Conservation (phyloP, 352 stramenopile species). For the Elongisporangium undulatum region DNA sequence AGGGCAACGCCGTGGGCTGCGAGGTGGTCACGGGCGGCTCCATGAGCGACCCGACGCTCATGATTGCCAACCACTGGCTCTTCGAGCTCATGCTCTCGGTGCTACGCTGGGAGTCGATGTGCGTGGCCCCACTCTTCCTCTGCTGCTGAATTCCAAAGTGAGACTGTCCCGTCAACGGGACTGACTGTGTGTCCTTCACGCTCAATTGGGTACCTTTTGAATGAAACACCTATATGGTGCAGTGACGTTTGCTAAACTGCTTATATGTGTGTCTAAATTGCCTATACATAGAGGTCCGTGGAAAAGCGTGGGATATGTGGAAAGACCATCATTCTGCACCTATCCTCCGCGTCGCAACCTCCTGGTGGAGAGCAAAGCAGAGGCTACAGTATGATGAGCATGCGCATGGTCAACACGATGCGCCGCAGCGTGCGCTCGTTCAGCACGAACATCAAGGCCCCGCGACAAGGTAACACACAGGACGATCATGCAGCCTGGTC, state of each 20-base stretch:
- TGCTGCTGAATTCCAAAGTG: neutral
- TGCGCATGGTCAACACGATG: neutral
- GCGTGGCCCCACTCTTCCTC: slow-evolving; percentile 43
- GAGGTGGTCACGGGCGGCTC: slow-evolving; percentile 53
- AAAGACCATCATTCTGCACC: neutral
- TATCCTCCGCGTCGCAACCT: neutral
- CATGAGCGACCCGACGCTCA: slow-evolving; percentile 40
- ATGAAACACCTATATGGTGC: neutral
- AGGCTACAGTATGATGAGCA: neutral
- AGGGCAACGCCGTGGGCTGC: slow-evolving; percentile 28
- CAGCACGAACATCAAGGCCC: neutral
- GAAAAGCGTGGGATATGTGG: neutral
- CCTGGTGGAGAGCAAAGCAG: neutral
- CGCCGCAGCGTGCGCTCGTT: neutral
- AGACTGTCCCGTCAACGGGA: too few species aligned
- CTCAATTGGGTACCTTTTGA: neutral
- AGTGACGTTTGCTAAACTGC: neutral
- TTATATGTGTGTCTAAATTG: neutral
- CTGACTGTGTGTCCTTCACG: too few species aligned
- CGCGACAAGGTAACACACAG: neutral
- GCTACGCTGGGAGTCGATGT: slow-evolving; percentile 51
- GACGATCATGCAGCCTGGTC: too few species aligned
- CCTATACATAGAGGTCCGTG: neutral
- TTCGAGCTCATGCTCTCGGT: slow-evolving; percentile 66
- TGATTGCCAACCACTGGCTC: slow-evolving; percentile 55